phyloP scores from a whole-genome alignment of 192 early-diverging fungal genomes.

The Rhizophagus clarus region DNA sequence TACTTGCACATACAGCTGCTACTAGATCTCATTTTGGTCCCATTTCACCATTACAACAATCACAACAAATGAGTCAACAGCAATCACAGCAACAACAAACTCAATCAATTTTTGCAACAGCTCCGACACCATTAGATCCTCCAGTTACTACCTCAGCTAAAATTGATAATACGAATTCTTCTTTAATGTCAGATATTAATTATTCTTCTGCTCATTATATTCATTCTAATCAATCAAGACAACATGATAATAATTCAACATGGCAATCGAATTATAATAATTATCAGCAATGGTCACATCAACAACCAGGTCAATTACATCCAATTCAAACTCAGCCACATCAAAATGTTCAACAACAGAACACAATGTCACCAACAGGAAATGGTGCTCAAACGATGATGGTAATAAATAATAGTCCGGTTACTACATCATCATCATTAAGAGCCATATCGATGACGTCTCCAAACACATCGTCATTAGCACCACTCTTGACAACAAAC shows the following conservation, averaged over 20 bases:
- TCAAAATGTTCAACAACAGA: conserved; percentile 17
- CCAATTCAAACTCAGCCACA: conserved; percentile 8
- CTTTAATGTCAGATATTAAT: neutral
- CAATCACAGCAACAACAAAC: conserved; percentile 6
- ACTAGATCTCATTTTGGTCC: neutral
- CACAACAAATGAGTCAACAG: conserved; percentile 10
- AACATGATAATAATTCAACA: neutral
- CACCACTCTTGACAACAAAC: neutral
- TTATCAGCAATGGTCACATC: conserved; percentile 2
- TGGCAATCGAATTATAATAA: neutral
- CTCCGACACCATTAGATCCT: neutral
- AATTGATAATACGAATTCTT: neutral
- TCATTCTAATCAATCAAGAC: conserved; percentile 10
- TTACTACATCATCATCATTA: neutral
- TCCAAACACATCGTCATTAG: neutral
- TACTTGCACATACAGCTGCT: neutral
- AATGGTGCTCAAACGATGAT: neutral
- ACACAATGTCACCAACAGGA: neutral
- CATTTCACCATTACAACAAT: neutral
- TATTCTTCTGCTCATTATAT: conserved; percentile 12
- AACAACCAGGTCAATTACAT: neutral
- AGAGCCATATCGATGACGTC: neutral
- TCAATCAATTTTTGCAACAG: conserved; percentile 2
- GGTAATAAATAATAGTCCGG: neutral
- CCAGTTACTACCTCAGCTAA: neutral